Base-by-base conservation (phyloP, 495 filamentous ascomycete species). In the Rostrohypoxylon terebratum region DNA sequence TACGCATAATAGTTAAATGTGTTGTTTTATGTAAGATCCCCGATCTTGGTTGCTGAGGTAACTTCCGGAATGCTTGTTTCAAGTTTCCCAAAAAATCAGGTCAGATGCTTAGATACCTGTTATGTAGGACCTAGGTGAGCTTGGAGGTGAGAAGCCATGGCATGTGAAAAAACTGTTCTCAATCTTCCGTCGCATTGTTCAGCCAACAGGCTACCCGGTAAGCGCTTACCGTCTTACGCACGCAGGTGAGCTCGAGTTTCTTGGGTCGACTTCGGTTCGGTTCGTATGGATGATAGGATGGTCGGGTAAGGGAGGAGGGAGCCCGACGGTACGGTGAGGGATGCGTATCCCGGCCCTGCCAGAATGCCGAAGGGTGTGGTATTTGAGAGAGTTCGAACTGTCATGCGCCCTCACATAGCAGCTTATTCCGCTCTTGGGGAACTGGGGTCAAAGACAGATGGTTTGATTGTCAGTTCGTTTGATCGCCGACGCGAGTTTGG, bases 251-350 rank as follows among this genome's bases (percentile, higher is more conserved):
- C 54, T 38, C 9, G 16, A 38, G 4, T 5, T 55, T 58, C 34
- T 18, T 58, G 48, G 21, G n/a, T 45, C 40, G 21, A 40, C 13
- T 59, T 44, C 36, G 55, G 33, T 16, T 59, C 18, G 54, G 20
- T 34, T 55, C 51, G 31, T 23, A 7, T 31, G 25, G n/a, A 14
- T 34, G 28, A 28, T 28, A 23, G 11, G 48, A 7, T 23, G 13
- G 31, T 34, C 51, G 33, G 31, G 53, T n/a, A 57, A 31, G 53
- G 38, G n/a, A n/a, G 36, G 58, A 31, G n/a, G 36, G 58, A 44
- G 58, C 40, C 38, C 58, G 58, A 44, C 36, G 11, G 58, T 47
- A 23, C 23, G 40, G 58, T 21, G 38, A 45, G 38, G 58, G 58
- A 60, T 60, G 58, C 58, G 40, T 1, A 60, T 60, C 58, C 58